phyloP scores from a whole-genome alignment of 139 green algal species.

The Marvania coccoides region DNA sequence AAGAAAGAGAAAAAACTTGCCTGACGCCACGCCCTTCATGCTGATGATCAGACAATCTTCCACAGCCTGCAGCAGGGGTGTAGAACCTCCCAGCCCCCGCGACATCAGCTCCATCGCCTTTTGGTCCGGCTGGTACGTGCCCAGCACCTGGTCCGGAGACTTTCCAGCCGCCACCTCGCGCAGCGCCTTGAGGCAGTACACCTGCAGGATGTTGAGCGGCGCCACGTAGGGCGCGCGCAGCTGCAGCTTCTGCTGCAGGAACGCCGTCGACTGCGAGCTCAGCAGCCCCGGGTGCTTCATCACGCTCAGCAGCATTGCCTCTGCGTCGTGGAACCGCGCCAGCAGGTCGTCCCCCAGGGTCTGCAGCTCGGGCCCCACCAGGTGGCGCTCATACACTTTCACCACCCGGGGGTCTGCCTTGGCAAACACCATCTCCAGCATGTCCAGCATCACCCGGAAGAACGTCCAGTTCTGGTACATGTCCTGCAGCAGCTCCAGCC shows the following conservation, averaged over 20 bases:
- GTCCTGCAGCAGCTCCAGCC: constrained; percentile 50
- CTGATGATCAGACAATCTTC: constrained; percentile 67
- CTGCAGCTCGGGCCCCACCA: constrained; percentile 46
- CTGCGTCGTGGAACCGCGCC: constrained; percentile 40
- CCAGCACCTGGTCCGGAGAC: constrained; percentile 3
- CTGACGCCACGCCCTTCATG: constrained; percentile 94
- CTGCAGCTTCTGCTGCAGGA: constrained; percentile 72
- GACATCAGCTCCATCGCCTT: constrained; percentile 26
- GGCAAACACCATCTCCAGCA: constrained; percentile 98
- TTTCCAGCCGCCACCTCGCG: constrained; percentile 26
- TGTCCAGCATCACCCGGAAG: constrained; percentile 91
- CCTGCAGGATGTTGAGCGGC: constrained; percentile 92
- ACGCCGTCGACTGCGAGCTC: constrained; percentile 51
- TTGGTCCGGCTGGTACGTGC: constrained; percentile 11
- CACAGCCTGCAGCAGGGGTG: constrained; percentile 27
- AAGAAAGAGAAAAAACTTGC: constrained; percentile 33
- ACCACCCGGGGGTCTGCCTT: constrained; percentile 88
- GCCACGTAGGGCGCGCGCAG: constrained; percentile 87
- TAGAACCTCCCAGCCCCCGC: background rate
- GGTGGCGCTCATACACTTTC: constrained; percentile 26
- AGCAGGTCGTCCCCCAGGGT: constrained; percentile 59
- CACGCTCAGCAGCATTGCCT: constrained; percentile 43
- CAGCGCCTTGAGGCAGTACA: constrained; percentile 43
- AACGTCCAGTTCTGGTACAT: constrained; percentile 98
- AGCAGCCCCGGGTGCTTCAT: constrained; percentile 62